phyloP scores from a whole-genome alignment of 495 filamentous ascomycete species.

The Penicillium bovifimosum region DNA sequence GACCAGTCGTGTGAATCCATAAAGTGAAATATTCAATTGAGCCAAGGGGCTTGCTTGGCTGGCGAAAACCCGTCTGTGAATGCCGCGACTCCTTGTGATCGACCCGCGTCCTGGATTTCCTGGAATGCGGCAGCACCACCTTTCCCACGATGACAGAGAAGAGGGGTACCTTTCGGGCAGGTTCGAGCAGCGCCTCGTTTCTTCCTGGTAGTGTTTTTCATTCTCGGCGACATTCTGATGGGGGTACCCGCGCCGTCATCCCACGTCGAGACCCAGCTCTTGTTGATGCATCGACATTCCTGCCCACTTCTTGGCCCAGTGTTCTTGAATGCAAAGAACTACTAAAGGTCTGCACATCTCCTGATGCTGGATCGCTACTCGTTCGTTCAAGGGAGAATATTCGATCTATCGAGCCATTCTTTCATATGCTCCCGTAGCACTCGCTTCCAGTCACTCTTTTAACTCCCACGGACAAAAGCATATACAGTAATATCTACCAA shows the following conservation, averaged over 20 bases:
- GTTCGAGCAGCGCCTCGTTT: background rate
- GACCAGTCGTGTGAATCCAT: background rate
- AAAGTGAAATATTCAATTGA: background rate
- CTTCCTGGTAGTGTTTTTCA: constrained; percentile 10
- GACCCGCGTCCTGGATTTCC: constrained; percentile 3
- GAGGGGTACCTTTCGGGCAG: constrained; percentile 13
- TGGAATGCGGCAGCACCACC: constrained; percentile 20
- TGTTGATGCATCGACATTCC: constrained; percentile 18
- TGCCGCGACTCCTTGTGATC: constrained; percentile 13
- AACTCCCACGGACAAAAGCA: constrained; percentile 4
- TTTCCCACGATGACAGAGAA: background rate
- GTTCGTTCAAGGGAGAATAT: constrained; percentile 4
- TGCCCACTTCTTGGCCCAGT: background rate
- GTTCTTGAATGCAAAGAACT: constrained; percentile 19
- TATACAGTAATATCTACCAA: constrained; percentile 12
- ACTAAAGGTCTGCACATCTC: constrained; percentile 25
- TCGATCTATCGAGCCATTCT: constrained; percentile 19
- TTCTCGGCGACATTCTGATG: constrained; percentile 26
- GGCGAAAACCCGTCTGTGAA: constrained; percentile 7
- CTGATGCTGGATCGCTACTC: background rate
- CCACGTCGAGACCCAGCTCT: background rate
- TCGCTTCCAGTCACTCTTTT: constrained; percentile 29
- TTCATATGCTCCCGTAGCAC: constrained; percentile 15
- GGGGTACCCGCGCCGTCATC: background rate
- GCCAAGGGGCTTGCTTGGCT: constrained; percentile 9